These are phyloP conservation scores for Tolypocladium tundrense DNA, from an alignment of 2,329 filamentous ascomycete genomes.

Conservation along the genomic window DNA sequence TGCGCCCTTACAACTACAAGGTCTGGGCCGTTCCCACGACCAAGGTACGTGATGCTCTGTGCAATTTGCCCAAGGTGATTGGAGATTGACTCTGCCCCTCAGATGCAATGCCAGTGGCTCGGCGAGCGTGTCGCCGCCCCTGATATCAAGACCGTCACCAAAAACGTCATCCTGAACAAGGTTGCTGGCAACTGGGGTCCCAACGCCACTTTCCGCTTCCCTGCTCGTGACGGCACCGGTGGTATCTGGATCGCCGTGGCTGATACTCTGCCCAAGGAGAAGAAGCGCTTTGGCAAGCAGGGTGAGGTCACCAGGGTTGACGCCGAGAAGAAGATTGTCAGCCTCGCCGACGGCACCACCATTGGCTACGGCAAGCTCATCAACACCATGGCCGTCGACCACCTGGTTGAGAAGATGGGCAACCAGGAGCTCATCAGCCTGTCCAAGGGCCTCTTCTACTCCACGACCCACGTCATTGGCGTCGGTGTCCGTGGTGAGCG, in stretches of 20 bases:
- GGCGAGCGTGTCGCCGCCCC: conserved; percentile 97
- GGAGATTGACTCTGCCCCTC: conserved; percentile 1
- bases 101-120: conserved; percentile 99
- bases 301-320: conserved; percentile 81
- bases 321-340: conserved; percentile 73
- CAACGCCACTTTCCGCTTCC: conserved; percentile 97
- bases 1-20: conserved; percentile 99
- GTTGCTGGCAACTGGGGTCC: conserved; percentile 96
- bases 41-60: conserved; percentile 51
- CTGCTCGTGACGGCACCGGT: conserved; percentile 87
- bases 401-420: conserved; percentile 76
- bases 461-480: conserved; percentile 92
- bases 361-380: conserved; percentile 88
- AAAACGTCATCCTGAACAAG: conserved; percentile 94
- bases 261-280: conserved; percentile 83
- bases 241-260: conserved; percentile 98
- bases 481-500: conserved; percentile 86
- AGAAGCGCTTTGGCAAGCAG: conserved; percentile 79
- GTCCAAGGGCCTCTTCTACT: conserved; percentile 92
- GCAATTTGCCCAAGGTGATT: background rate
- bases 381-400: conserved; percentile 93
- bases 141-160: conserved; percentile 85
- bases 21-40: conserved; percentile 98
- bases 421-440: conserved; percentile 74
- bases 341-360: conserved; percentile 73